These are phyloP conservation scores for Nakazawaea wyomingensis DNA, from an alignment of 805 yeast species.

Conservation along the genomic window DNA sequence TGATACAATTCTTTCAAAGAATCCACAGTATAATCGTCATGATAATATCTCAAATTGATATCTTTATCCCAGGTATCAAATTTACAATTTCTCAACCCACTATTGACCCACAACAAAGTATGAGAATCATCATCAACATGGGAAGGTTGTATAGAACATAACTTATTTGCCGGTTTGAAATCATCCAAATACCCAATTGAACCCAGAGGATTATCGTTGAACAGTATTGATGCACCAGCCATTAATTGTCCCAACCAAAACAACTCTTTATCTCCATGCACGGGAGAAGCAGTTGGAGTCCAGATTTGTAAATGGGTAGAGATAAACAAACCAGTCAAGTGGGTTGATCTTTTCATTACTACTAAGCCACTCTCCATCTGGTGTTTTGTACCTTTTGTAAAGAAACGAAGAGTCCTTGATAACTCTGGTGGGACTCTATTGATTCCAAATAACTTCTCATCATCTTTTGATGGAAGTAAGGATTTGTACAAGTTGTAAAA, in stretches of 20 bases:
- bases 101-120: constrained; percentile 60
- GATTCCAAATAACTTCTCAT: constrained; percentile 32
- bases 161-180: background rate
- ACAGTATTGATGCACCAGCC: constrained; percentile 46
- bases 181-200: constrained; percentile 38
- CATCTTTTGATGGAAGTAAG: constrained; percentile 39
- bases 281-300: constrained; percentile 40
- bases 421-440: constrained; percentile 19
- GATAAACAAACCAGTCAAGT: constrained; percentile 43
- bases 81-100: constrained; percentile 64
- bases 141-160: constrained; percentile 47
- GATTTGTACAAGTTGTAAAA: constrained; percentile 38
- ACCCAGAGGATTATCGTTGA: constrained; percentile 51
- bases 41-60: constrained; percentile 29
- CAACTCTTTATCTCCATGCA: constrained; percentile 78
- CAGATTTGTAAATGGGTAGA: constrained; percentile 39
- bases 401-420: constrained; percentile 26
- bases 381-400: constrained; percentile 36
- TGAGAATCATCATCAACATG: constrained; percentile 46
- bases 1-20: constrained; percentile 31
- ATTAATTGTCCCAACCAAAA: constrained; percentile 66
- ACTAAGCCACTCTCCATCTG: constrained; percentile 46
- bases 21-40: constrained; percentile 21
- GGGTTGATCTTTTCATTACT: constrained; percentile 40
- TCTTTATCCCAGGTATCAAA: constrained; percentile 31